Evolutionary conservation across 805 yeast genomes (phyloP).

Genomic region (Yarrowia osloensis): DNA sequence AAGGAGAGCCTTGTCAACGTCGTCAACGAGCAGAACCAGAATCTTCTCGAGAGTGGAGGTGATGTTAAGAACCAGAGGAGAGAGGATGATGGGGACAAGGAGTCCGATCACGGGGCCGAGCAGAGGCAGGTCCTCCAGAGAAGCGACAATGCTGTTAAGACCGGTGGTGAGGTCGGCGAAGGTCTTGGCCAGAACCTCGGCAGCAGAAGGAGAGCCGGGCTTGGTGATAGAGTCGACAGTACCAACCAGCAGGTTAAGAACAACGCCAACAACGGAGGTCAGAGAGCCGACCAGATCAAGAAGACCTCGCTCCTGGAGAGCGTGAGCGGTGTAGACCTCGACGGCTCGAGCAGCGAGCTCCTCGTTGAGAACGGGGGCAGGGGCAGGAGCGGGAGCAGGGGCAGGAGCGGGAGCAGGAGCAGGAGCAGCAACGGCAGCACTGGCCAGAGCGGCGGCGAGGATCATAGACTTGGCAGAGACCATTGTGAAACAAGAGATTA

Average conservation of each 20-base stretch:
- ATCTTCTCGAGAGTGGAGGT: not conserved
- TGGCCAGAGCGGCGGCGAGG: not conserved
- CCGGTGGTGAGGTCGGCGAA: not conserved
- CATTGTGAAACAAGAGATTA: not conserved
- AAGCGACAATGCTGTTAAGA: not conserved
- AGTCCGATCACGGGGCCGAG: not conserved
- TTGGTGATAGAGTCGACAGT: not conserved
- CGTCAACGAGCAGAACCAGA: conserved; percentile 10
- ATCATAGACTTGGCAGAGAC: conserved; percentile 19
- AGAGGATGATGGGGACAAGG: not conserved
- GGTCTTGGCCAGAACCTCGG: conserved; percentile 13
- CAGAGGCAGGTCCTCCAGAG: not conserved
- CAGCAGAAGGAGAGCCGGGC: not conserved
- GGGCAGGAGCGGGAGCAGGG: not conserved
- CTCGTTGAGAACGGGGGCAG: not conserved
- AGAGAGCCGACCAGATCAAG: not conserved
- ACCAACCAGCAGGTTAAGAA: not conserved
- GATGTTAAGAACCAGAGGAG: not conserved
- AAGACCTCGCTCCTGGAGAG: not conserved
- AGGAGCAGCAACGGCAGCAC: conserved; percentile 15
- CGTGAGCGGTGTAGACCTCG: not conserved
- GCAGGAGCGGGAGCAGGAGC: not conserved
- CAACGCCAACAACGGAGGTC: not conserved
- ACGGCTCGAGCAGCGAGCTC: not conserved
- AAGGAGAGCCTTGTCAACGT: conserved; percentile 15